Conservation (phyloP, 192 early-diverging fungal species). For the Backusella tarrabulga region DNA sequence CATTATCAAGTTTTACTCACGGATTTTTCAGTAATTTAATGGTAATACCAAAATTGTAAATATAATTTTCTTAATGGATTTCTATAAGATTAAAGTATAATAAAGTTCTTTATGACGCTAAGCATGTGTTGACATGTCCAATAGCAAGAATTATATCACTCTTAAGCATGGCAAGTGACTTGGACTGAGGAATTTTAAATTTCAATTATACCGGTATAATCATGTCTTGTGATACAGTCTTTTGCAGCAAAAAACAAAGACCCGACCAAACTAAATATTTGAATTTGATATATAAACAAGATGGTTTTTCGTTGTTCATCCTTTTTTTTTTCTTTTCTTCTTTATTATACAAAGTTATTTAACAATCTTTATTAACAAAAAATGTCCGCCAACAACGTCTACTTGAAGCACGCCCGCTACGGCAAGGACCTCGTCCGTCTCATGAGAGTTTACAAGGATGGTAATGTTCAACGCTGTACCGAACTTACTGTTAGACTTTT, state of each 20-base stretch:
- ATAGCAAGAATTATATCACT: background rate
- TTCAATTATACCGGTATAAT: background rate
- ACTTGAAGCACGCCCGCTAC: conserved; percentile 58
- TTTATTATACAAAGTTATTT: background rate
- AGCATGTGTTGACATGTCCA: background rate
- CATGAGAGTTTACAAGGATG: conserved; percentile 65
- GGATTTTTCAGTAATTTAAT: background rate
- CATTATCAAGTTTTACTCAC: background rate
- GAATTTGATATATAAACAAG: background rate
- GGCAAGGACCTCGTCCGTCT: conserved; percentile 77
- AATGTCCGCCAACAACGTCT: conserved; percentile 27
- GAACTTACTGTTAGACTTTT: conserved; percentile 67
- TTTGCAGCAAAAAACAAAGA: background rate
- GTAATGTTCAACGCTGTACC: conserved; percentile 61
- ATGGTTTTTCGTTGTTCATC: background rate
- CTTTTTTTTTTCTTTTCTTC: background rate
- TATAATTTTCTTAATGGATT: background rate
- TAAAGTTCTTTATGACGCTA: background rate
- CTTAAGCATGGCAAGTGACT: background rate
- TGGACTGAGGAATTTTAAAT: background rate
- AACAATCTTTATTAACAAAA: background rate
- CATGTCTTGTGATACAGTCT: background rate
- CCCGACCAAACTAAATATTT: background rate
- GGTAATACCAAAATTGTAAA: background rate
- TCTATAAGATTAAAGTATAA: background rate